Base-by-base conservation (phyloP, 345 rosid species). In the Turnera subulata region DNA sequence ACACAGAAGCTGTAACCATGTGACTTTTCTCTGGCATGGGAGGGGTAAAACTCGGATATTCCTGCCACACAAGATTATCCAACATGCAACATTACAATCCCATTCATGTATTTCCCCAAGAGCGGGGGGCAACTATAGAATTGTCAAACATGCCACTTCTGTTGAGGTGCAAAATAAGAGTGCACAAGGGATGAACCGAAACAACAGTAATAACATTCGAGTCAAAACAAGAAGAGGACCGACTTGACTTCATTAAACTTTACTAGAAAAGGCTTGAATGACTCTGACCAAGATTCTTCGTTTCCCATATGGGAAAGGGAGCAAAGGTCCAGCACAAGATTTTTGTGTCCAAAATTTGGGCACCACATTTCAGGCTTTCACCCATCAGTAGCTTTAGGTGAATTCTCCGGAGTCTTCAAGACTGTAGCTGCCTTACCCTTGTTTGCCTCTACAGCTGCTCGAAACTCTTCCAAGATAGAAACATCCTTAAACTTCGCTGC, bases 401-500 rank as follows among this genome's bases (percentile, higher is more conserved):
- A 86, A 69, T 82, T 86, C 81, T 93, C 99, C 0, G 91, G 96
- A 22, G 97, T 86, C 83, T 80, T 87, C 69, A 84, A 37, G 58
- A 48, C 70, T 35, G 58, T 55, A 18, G 55, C 24, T 3, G 73
- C 33, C 59, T 80, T 83, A 32, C 67, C 82, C 77, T 82, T 82
- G 59, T 93, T 82, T 25, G 73, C 78, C 11, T 23, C 32, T 11
- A 86, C 78, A 47, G 83, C 79, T 14, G 63, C 80, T 15, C 78
- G 75, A 63, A 93, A 93, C 68, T 76, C 91, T 56, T 87, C 87
- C 35, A 86, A 81, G 0, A 87, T 58, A 26, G 81, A 64, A 29
- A 61, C 69, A 29, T 89, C 99, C 78, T 78, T 89, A 75, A 93
- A 93, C 82, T 89, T 89, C 55, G 87, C 58, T 0, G 97, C 97